A percentile compares a stretch with the other conserved stretches of the same genome.
Conservation (phyloP, 768 basidiomycete species). For the Podaxis rugospora region DNA sequence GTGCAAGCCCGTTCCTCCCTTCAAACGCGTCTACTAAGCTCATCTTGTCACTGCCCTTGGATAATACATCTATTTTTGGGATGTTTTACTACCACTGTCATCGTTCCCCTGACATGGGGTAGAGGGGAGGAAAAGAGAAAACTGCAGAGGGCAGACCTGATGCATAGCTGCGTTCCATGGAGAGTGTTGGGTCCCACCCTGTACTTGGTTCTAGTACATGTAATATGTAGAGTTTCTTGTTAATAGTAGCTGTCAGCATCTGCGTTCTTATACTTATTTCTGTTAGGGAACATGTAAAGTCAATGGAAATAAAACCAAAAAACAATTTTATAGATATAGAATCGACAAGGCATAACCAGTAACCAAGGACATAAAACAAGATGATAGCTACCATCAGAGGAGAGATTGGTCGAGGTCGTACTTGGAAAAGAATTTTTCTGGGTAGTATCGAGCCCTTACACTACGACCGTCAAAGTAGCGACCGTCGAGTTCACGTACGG, state of each 20-base stretch:
- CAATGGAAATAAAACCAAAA: background rate
- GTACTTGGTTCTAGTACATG: too few relatives aligned
- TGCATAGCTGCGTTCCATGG: background rate
- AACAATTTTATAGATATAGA: background rate
- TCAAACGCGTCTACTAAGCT: constrained; percentile 89
- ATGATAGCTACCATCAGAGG: constrained; percentile 12
- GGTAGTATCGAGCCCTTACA: constrained; percentile 80
- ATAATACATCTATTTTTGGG: background rate
- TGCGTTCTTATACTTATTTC: background rate
- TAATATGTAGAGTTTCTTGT: background rate
- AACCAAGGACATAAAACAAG: constrained; percentile 13
- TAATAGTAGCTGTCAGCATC: background rate
- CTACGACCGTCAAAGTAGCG: constrained; percentile 86
- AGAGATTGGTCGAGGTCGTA: constrained; percentile 47
- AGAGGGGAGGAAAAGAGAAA: background rate
- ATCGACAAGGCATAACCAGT: background rate
- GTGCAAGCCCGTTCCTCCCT: constrained; percentile 95
- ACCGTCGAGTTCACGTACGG: constrained; percentile 89
- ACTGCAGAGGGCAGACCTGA: background rate
- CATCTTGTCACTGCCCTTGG: background rate
- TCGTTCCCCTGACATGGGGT: background rate
- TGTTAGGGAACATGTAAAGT: background rate
- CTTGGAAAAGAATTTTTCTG: constrained; percentile 51
- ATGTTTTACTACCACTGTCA: background rate
- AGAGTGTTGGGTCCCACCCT: background rate